Evolutionary conservation across 352 stramenopile species (phyloP), one percentile per base, ranked within the genome.

Genomic region (Discostella stelligera): DNA sequence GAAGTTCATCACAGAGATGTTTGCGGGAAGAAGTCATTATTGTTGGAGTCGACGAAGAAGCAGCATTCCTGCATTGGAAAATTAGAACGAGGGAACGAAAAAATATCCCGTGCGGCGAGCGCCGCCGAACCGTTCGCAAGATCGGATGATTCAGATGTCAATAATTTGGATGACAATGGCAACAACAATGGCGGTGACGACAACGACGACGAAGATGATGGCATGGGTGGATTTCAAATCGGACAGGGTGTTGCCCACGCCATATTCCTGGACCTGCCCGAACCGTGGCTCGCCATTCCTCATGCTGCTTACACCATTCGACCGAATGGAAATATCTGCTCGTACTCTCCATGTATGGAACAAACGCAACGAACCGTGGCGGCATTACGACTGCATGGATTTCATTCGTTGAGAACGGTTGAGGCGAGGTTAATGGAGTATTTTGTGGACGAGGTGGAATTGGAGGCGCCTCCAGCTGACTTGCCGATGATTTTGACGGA

Each of bases 291-390:
- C 59, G 96, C 96, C 11, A 92, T 98, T 18, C 86, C 89, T 18
- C 94, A 99, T 83, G 96, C 96, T 0, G 90, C 93, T 49, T 89
- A 95, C 79, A 93, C 95, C 79, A 88, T 99, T 39, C 98, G 98
- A 84, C 88, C 94, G 44, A 95, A 94, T 71, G 95, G 93, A 14
- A 89, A 91, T 52, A 93, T 99, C 58, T 97, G 95, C 52, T 98
- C 92, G 25, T 99, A 99, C 88, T 98, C 94, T 64, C 97, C 97
- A 3, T 99, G 97, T 81, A 98, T 99, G 59, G 97, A 99, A 87
- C 97, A 99, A 83, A 97, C 98, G 27, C 95, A 98, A 83, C 94
- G 95, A 71, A 90, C 84, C 9, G 70, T 85, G 20, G 68, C 71
- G 23, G 82, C 82, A 14, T 61, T 94, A 50, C 79, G 83, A 46